Base-by-base conservation (phyloP, 23 red algal species). In the Cyanidium caldarium region DNA sequence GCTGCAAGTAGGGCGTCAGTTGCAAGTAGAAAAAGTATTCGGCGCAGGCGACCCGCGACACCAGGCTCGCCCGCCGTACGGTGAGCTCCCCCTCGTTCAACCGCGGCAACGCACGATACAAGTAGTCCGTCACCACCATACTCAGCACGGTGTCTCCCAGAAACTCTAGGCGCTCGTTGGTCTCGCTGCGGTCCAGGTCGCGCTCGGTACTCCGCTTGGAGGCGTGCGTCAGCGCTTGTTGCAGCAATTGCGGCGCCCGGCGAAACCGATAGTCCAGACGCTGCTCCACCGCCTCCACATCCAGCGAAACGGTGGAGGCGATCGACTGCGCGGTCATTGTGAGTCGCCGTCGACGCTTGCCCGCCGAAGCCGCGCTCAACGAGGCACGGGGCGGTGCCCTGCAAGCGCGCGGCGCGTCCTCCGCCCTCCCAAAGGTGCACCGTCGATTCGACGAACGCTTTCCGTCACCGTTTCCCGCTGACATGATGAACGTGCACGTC, bases 141-240 rank as follows among this genome's bases (percentile, higher is more conserved):
- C 58, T 75, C 19, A 75, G 38, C 10, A 75, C 33, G 17, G 45
- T 28, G 42, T 75, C 70, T 15, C 70, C 70, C 35, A 75, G 35
- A 75, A 75, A 75, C 40, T 75, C 70, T 34, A 75, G n/a, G 12
- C 70, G 37, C 39, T 75, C 70, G 40, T 75, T 75, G 26, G 38
- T 75, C 58, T 3, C 2, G n/a, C 7, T 16, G 23, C 51, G 51
- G 7, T 61, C 10, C 1, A 46, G n/a, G 20, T 46, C 40, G 33
- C 34, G 19, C 34, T 46, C 58, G 1, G 40, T 75, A 1, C 35
- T 38, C 15, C 40, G 34, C 2, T 38, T 38, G 2, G 70, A 42
- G 1, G 70, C 14, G 41, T 75, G 70, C 35, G 39, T 7, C 19
- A 75, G 33, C 3, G 70, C 70, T 30, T 40, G 19, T 56, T 61